Evolutionary conservation across 225 moss, liverwort and hornwort genomes (phyloP).

Genomic region (Asterella californica): DNA sequence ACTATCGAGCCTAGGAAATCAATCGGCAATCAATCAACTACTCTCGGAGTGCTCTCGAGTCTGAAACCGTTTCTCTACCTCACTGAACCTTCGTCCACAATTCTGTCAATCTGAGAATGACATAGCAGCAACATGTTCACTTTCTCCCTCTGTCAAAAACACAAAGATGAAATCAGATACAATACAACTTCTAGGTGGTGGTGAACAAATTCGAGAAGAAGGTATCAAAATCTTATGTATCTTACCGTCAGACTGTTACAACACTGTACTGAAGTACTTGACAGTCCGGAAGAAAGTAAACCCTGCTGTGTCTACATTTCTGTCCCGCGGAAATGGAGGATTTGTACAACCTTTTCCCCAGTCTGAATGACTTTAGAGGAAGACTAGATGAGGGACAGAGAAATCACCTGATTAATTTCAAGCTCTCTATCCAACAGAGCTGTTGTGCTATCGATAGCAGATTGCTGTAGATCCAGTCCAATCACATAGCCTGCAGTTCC

Average conservation of each 20-base stretch:
- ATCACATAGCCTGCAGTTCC: constrained; percentile 64
- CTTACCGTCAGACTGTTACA: too few species aligned
- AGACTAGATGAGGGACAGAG: background rate
- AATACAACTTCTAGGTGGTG: background rate
- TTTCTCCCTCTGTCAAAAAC: constrained; percentile 56
- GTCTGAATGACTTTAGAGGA: background rate
- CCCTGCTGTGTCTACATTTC: too few species aligned
- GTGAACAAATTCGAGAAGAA: too few species aligned
- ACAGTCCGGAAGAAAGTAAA: too few species aligned
- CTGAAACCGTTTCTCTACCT: constrained; percentile 22
- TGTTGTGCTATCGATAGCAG: constrained; percentile 66
- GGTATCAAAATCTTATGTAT: too few species aligned
- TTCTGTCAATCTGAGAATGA: constrained; percentile 73
- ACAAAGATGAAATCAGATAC: background rate
- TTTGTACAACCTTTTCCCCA: background rate
- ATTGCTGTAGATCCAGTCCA: constrained; percentile 82
- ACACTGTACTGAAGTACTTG: too few species aligned
- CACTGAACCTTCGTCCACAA: constrained; percentile 52
- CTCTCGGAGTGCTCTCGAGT: background rate
- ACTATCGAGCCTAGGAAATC: too few species aligned
- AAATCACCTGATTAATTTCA: constrained; percentile 54
- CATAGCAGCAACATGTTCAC: constrained; percentile 82
- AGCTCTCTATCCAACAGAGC: constrained; percentile 67
- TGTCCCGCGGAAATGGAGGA: too few species aligned
- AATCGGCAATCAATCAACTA: too few species aligned